phyloP scores from a whole-genome alignment of 164 flowering plant genomes.

The Dillenia turbinata region DNA sequence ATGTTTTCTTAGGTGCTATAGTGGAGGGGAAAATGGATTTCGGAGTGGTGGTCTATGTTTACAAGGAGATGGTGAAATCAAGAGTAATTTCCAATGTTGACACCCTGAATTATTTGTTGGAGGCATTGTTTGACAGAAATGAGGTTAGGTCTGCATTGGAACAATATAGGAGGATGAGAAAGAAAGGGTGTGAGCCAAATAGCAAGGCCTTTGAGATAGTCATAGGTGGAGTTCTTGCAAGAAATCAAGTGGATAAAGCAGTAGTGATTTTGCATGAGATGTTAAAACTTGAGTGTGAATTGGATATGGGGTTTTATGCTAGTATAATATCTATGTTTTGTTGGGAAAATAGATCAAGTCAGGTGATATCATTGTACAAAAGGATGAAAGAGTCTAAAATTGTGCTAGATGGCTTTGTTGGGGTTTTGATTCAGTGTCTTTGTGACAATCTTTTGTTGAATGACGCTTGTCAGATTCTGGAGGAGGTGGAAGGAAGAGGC shows the following conservation, averaged over 20 bases:
- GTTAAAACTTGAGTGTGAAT: slow-evolving; percentile 27
- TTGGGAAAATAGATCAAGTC: slow-evolving; percentile 27
- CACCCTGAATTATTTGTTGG: slow-evolving; percentile 53
- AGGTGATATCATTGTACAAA: slow-evolving; percentile 32
- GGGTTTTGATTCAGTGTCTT: slow-evolving; percentile 33
- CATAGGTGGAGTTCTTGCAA: slow-evolving; percentile 34
- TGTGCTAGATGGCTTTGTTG: slow-evolving; percentile 28
- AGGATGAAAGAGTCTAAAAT: slow-evolving; percentile 45
- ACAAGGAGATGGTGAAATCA: slow-evolving; percentile 76
- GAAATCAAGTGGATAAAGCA: slow-evolving; percentile 36
- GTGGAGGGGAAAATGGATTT: slow-evolving; percentile 45
- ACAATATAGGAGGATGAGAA: slow-evolving; percentile 59
- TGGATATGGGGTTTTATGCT: slow-evolving; percentile 32
- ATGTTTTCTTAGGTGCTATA: slow-evolving; percentile 41
- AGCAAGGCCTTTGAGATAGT: slow-evolving; percentile 50
- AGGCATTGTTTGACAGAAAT: slow-evolving; percentile 40
- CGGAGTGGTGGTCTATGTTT: slow-evolving; percentile 44
- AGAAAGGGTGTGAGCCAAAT: slow-evolving; percentile 62
- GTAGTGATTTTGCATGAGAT: slow-evolving; percentile 36
- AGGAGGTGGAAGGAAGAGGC: slow-evolving; percentile 31
- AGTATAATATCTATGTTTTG: slow-evolving; percentile 44
- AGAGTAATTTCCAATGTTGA: slow-evolving; percentile 49
- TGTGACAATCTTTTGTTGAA: slow-evolving; percentile 39
- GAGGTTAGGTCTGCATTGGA: slow-evolving; percentile 42
- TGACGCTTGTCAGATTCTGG: slow-evolving; percentile 34